Evolutionary conservation across 805 yeast genomes (phyloP).

Genomic region (Hanseniaspora osmophila): DNA sequence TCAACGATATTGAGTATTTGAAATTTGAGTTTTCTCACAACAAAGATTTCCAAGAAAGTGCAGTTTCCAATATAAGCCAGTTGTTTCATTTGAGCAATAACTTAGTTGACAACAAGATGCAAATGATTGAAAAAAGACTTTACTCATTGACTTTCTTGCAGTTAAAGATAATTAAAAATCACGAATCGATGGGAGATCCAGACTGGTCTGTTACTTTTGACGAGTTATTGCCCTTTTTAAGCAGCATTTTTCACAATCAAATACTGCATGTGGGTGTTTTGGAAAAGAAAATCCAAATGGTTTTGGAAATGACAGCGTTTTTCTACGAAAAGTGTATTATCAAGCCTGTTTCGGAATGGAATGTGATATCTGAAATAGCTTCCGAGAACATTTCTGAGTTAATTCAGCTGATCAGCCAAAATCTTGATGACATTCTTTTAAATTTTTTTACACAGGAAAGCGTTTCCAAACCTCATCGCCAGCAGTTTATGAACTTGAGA

Average conservation of each 20-base stretch:
- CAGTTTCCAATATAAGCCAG: conserved; percentile 7
- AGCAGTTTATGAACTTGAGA: conserved; percentile 14
- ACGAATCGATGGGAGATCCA: conserved; percentile 12
- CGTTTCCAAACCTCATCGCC: neutral
- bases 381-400: conserved; percentile 20
- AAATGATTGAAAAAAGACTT: conserved; percentile 10
- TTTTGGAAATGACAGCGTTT: conserved; percentile 11
- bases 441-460: conserved; percentile 3
- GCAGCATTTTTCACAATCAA: conserved; percentile 9
- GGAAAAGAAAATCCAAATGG: conserved; percentile 5
- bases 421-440: conserved; percentile 14
- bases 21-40: neutral
- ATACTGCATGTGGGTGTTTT: conserved; percentile 8
- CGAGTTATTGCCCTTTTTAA: conserved; percentile 13
- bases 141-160: conserved; percentile 8
- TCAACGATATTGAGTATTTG: conserved; percentile 14
- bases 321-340: conserved; percentile 13
- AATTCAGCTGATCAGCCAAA: conserved; percentile 13
- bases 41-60: neutral
- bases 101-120: conserved; percentile 10
- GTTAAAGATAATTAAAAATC: conserved; percentile 10
- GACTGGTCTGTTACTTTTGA: conserved; percentile 13
- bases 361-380: conserved; percentile 20
- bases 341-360: conserved; percentile 15
- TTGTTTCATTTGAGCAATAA: conserved; percentile 14